Evolutionary conservation across 345 rosid genomes (phyloP), one percentile per base, ranked within the genome.

Genomic region (Eucalyptus tenuipes): DNA sequence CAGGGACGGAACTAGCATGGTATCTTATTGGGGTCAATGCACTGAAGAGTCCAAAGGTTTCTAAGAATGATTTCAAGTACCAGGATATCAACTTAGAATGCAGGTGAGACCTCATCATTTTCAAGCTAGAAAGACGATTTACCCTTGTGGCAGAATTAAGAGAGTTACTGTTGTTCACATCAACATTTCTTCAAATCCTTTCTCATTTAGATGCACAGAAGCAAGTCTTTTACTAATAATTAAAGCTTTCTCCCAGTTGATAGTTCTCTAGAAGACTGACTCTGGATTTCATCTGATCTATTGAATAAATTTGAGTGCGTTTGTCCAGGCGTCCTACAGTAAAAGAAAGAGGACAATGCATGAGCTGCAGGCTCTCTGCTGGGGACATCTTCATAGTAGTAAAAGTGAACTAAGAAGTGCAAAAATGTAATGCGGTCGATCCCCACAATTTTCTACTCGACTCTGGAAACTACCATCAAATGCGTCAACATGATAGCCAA

Each of bases 91-190:
- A 29, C 84, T 85, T 40, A 16, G 48, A 47, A 47, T 48, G 47
- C 7, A 87, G 75, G 87, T 88, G 81, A 55, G 88, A 95, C 98
- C 97, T 93, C 85, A 87, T 92, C 61, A 55, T 55, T 55, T 55
- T 55, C 61, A 55, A 55, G 61, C 61, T 24, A 24, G 13, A 55
- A 52, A 55, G 29, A 55, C 4, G 61, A 55, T 22, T 55, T 24
- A 4, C 61, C 27, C 61, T 55, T 55, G 61, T 55, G 61, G 61
- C 61, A 55, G 61, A 55, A 91, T 92, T 93, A 88, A 88, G 89
- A 75, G 89, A 66, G 40, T 24, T 31, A 29, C 22, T 79, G 13
- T 47, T 86, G 20, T 86, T 37, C 85, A 89, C 93, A 88, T 93
- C 94, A 55, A 90, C 61, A 88, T 93, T 85, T 55, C 61, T 55